These are phyloP conservation scores for Amyloporia xantha DNA, from an alignment of 768 basidiomycete genomes.

Conservation along the genomic window DNA sequence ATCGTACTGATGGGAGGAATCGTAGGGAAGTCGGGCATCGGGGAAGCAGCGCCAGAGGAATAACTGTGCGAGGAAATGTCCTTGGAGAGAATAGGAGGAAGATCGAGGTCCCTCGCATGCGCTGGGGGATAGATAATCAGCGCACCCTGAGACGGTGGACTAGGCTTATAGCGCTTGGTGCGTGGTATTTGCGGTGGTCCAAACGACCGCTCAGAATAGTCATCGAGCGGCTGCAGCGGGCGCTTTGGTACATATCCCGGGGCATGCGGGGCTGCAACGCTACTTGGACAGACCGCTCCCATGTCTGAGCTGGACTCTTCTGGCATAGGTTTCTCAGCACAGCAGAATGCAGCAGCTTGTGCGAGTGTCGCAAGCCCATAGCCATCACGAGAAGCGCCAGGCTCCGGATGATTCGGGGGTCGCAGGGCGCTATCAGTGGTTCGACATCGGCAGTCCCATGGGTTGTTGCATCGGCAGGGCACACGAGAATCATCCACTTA, in stretches of 20 bases:
- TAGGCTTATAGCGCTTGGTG: slow-evolving; percentile 10
- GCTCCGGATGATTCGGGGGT: not conserved
- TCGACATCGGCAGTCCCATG: slow-evolving; percentile 49
- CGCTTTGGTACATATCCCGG: not conserved
- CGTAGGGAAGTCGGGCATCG: slow-evolving; percentile 39
- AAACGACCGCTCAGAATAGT: slow-evolving; percentile 6
- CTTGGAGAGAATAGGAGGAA: slow-evolving; percentile 7
- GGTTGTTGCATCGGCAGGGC: slow-evolving; percentile 53
- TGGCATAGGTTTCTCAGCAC: slow-evolving; percentile 3
- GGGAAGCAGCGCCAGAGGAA: not conserved
- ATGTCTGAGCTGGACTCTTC: no score
- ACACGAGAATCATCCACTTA: slow-evolving; percentile 59
- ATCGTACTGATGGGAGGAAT: slow-evolving; percentile 59
- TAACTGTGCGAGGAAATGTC: not conserved
- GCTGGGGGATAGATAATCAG: not conserved
- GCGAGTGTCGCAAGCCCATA: slow-evolving; percentile 30
- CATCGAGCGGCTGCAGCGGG: not conserved
- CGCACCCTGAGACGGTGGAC: not conserved
- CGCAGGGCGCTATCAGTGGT: slow-evolving; percentile 1
- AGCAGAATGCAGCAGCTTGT: slow-evolving; percentile 26
- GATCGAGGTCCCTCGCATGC: not conserved
- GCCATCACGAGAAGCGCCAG: slow-evolving; percentile 4
- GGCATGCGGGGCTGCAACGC: not conserved
- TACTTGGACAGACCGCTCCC: not conserved
- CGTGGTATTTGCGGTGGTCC: slow-evolving; percentile 6